Percentiles rank a stretch among this genome's conserved stretches.
Conservation (phyloP, 192 early-diverging fungal genomes). For the Coemansia sp. region DNA sequence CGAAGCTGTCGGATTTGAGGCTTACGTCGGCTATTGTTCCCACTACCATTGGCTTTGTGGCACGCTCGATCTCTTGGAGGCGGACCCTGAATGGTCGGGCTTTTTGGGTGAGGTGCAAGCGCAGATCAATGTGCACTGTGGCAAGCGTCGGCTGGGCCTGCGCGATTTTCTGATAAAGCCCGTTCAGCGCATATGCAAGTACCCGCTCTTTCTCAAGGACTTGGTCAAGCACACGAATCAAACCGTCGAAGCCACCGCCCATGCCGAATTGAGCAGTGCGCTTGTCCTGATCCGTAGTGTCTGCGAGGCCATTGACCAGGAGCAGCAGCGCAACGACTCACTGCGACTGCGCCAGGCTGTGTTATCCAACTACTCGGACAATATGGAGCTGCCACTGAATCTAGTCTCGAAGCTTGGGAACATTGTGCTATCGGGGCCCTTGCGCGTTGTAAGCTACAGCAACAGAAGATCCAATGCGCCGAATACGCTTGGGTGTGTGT, state of each 20-base stretch:
- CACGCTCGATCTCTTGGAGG: conserved; percentile 29
- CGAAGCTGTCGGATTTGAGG: conserved; percentile 21
- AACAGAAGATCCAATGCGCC: conserved; percentile 4
- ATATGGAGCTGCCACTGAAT: conserved; percentile 35
- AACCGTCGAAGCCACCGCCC: conserved; percentile 19
- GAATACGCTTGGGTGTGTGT: conserved; percentile 59
- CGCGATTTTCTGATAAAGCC: conserved; percentile 65
- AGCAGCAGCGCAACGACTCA: conserved; percentile 41
- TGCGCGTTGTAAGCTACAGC: conserved; percentile 27
- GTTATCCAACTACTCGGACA: conserved; percentile 38
- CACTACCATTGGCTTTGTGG: conserved; percentile 38
- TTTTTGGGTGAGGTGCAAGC: conserved; percentile 28
- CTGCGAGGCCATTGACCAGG: conserved; percentile 41
- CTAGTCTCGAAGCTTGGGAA: conserved; percentile 43
- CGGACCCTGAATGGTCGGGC: conserved; percentile 33
- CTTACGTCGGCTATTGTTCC: conserved; percentile 44
- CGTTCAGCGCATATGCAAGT: conserved; percentile 90
- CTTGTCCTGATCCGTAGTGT: conserved; percentile 26
- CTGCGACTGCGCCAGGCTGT: conserved; percentile 30
- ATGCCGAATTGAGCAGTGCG: conserved; percentile 22
- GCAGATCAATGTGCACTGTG: conserved; percentile 21
- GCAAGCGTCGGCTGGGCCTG: conserved; percentile 30
- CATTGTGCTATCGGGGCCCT: conserved; percentile 43
- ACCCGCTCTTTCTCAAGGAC: conserved; percentile 78
- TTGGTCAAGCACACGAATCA: conserved; percentile 59